These are phyloP conservation scores for Globisporangium paroecandrum DNA, from an alignment of 352 stramenopile species.

Conservation along the genomic window DNA sequence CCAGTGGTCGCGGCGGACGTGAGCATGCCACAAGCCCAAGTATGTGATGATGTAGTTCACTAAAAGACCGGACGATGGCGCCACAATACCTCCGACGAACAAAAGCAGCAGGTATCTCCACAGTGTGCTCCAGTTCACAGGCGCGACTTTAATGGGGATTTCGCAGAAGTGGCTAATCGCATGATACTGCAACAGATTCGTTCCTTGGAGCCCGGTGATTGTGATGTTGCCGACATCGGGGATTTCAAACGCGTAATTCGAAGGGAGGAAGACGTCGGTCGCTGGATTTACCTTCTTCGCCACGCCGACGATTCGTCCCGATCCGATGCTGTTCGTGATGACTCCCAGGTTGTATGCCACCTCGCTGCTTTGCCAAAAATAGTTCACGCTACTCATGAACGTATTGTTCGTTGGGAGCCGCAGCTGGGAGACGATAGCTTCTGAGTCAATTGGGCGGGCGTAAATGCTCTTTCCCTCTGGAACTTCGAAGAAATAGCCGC, in stretches of 20 bases:
- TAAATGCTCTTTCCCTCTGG: slow-evolving; percentile 49
- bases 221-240: slow-evolving; percentile 43
- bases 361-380: slow-evolving; percentile 66
- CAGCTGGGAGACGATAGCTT: slow-evolving; percentile 52
- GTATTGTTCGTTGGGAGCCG: slow-evolving; percentile 38
- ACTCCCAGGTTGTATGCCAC: slow-evolving; percentile 55
- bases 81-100: slow-evolving; percentile 69
- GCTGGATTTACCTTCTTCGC: slow-evolving; percentile 55
- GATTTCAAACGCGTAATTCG: slow-evolving; percentile 28
- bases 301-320: slow-evolving; percentile 55
- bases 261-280: slow-evolving; percentile 50
- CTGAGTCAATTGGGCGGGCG: slow-evolving; percentile 24
- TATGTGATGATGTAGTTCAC: slow-evolving; percentile 82
- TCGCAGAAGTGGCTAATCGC: slow-evolving; percentile 50
- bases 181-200: slow-evolving; percentile 43
- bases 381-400: slow-evolving; percentile 49
- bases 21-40: slow-evolving; percentile 76
- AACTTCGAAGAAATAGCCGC: slow-evolving; percentile 69
- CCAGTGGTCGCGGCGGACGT: slow-evolving; percentile 83
- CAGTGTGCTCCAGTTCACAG: slow-evolving; percentile 54
- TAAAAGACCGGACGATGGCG: slow-evolving; percentile 53
- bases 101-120: slow-evolving; percentile 68
- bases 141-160: slow-evolving; percentile 56
- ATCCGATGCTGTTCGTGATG: slow-evolving; percentile 57
- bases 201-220: slow-evolving; percentile 43